Evolutionary conservation across 78 protist species (phyloP).

Genomic region (Dictyostelium capitatum): DNA sequence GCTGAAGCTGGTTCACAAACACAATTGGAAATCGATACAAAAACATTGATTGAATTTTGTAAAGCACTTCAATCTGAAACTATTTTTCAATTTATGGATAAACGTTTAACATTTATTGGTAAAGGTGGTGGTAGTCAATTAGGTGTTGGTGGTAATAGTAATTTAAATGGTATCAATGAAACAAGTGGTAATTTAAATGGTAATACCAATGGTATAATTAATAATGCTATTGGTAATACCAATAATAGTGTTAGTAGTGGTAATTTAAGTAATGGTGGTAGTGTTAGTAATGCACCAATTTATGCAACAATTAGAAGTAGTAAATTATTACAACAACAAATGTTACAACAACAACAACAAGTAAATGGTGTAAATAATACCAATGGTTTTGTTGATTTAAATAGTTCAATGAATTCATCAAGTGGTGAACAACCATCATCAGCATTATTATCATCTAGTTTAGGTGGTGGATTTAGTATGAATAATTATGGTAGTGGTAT

Average conservation of each 20-base stretch:
- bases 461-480: conserved; percentile 16
- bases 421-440: background rate
- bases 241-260: background rate
- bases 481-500: conserved; percentile 35
- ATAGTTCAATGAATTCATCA: background rate
- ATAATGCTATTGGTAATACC: background rate
- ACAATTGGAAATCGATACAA: conserved; percentile 33
- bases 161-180: too few relatives aligned
- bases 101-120: conserved; percentile 14
- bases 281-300: background rate
- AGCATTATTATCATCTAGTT: background rate
- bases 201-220: background rate
- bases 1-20: conserved; percentile 37
- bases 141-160: too few relatives aligned
- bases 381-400: background rate
- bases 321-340: background rate
- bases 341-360: background rate
- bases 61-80: conserved; percentile 68
- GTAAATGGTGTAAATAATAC: background rate
- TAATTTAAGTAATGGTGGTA: background rate
- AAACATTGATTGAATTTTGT: conserved; percentile 60
- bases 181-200: background rate
- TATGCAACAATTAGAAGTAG: conserved; percentile 14
- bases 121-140: background rate
- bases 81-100: conserved; percentile 29